These are phyloP conservation scores for Carex myosuroides DNA, from an alignment of 176 grass and related monocot species.

Conservation along the genomic window DNA sequence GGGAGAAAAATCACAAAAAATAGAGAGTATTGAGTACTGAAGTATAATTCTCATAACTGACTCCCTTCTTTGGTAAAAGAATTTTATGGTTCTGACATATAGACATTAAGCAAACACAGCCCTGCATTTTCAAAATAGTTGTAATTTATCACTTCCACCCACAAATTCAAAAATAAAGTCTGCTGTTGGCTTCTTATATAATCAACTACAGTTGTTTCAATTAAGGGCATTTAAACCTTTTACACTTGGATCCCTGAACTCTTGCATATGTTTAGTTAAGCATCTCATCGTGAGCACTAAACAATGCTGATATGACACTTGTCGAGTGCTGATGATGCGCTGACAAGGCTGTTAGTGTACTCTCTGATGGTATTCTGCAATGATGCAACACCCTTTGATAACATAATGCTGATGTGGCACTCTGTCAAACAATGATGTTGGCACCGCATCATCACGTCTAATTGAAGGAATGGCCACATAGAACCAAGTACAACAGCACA, in stretches of 20 bases:
- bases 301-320: background rate
- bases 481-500: background rate
- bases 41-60: slow-evolving; percentile 1
- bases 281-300: background rate
- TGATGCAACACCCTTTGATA: background rate
- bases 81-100: background rate
- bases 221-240: background rate
- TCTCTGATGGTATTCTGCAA: background rate
- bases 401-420: background rate
- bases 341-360: background rate
- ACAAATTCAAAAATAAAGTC: background rate
- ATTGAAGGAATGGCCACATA: too few relatives aligned
- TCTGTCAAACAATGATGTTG: too few relatives aligned
- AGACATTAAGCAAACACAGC: background rate
- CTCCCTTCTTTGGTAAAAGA: background rate
- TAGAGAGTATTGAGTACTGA: background rate
- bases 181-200: background rate
- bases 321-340: background rate
- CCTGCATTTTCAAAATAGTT: background rate
- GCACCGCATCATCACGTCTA: too few relatives aligned
- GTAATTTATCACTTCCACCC: background rate
- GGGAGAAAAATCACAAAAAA: slow-evolving; percentile 4
- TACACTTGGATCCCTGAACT: background rate
- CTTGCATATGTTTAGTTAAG: background rate
- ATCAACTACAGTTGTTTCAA: background rate